phyloP scores from a whole-genome alignment of 2,329 filamentous ascomycete genomes.

The Penicillium sp. region DNA sequence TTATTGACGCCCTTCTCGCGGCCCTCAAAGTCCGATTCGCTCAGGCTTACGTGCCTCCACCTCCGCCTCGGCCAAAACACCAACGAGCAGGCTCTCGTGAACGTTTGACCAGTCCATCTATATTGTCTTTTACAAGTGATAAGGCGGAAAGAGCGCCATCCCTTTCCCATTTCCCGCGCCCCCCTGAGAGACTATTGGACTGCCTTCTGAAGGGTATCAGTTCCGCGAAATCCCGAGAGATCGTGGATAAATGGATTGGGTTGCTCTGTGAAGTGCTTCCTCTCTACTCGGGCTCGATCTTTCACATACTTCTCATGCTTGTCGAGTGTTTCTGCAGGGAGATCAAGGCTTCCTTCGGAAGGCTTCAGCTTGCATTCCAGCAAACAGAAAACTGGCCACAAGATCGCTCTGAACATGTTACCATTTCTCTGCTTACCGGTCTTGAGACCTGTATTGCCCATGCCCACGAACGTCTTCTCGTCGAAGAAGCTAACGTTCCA shows the following conservation, averaged over 20 bases:
- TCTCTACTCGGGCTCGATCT: conserved; percentile 81
- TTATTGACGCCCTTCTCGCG: conserved; percentile 78
- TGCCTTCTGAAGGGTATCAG: conserved; percentile 83
- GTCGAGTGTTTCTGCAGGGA: conserved; percentile 87
- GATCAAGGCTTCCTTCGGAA: conserved; percentile 72
- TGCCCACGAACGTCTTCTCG: conserved; percentile 79
- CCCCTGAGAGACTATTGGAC: conserved; percentile 71
- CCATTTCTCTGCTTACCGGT: conserved; percentile 84
- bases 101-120: conserved; percentile 44
- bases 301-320: conserved; percentile 86
- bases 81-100: conserved; percentile 46
- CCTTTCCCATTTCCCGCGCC: conserved; percentile 41
- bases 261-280: conserved; percentile 84
- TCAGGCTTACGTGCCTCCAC: conserved; percentile 39
- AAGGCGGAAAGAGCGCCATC: conserved; percentile 43
- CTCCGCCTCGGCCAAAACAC: conserved; percentile 36
- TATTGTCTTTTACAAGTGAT: conserved; percentile 52
- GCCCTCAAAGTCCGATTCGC: conserved; percentile 66
- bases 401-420: conserved; percentile 61
- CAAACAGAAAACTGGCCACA: conserved; percentile 43
- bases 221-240: conserved; percentile 71
- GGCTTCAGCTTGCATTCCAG: conserved; percentile 61
- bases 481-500: conserved; percentile 72
- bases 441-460: conserved; percentile 87
- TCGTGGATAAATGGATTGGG: conserved; percentile 88